Conservation (phyloP, 1,284 basidiomycete species). For the Rhodotorula mucilaginosa region DNA sequence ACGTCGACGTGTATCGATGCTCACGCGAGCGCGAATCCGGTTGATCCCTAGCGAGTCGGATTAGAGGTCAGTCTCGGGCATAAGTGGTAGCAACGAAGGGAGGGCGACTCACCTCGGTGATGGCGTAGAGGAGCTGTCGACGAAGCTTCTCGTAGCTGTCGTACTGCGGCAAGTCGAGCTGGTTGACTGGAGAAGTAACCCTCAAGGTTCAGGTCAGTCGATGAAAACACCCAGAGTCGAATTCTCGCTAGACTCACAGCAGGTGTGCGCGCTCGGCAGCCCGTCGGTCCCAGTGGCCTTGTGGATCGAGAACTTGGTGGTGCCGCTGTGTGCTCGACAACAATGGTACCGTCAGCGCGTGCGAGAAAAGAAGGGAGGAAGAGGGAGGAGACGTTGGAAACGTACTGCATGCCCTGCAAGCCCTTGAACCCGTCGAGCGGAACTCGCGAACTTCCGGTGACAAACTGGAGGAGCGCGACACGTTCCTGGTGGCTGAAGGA, state of each 20-base stretch:
- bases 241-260: conserved; percentile 44
- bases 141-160: conserved; percentile 91
- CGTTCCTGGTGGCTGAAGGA: conserved; percentile 96
- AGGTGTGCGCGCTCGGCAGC: conserved; percentile 59
- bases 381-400: neutral
- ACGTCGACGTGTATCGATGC: neutral
- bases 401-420: conserved; percentile 42
- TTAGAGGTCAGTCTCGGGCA: neutral
- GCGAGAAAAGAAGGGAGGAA: too few species aligned
- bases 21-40: conserved; percentile 10
- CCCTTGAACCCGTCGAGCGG: conserved; percentile 55
- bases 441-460: conserved; percentile 85
- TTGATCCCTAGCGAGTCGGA: neutral
- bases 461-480: conserved; percentile 75
- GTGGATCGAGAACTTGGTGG: conserved; percentile 93
- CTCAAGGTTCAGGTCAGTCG: neutral
- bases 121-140: conserved; percentile 79
- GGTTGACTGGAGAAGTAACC: neutral
- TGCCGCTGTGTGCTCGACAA: conserved; percentile 10
- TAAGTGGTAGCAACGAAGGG: conserved; percentile 65
- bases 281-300: conserved; percentile 71
- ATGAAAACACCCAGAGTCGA: neutral
- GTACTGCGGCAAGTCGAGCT: conserved; percentile 80
- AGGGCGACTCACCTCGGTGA: conserved; percentile 88
- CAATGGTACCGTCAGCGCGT: neutral